Evolutionary conservation across 2,329 filamentous ascomycete species (phyloP).

Genomic region (Diplodia scrobiculata): DNA sequence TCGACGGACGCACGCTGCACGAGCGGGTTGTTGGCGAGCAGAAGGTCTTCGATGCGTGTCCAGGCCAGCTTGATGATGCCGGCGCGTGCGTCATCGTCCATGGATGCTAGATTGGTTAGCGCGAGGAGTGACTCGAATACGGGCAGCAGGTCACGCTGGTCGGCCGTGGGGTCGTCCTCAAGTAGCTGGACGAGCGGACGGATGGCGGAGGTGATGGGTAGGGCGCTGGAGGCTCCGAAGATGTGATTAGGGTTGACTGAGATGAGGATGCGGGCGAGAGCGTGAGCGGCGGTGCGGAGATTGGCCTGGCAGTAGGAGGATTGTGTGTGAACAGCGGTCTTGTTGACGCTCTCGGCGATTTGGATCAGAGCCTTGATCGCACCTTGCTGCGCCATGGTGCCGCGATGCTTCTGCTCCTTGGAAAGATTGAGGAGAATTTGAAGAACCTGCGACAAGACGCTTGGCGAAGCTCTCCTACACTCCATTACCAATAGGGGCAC

Average conservation of each 20-base stretch:
- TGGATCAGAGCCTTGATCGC: constrained; percentile 81
- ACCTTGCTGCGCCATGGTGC: constrained; percentile 88
- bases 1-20: constrained; percentile 84
- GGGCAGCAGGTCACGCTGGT: constrained; percentile 72
- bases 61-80: constrained; percentile 74
- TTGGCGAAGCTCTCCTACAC: constrained; percentile 70
- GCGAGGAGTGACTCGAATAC: constrained; percentile 89
- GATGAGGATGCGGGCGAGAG: constrained; percentile 81
- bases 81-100: constrained; percentile 63
- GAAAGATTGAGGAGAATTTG: constrained; percentile 78
- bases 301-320: constrained; percentile 45
- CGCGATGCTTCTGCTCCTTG: constrained; percentile 71
- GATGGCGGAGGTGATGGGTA: constrained; percentile 75
- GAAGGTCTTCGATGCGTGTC: constrained; percentile 74
- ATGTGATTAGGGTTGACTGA: constrained; percentile 81
- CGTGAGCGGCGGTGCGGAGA: constrained; percentile 68
- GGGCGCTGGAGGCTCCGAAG: constrained; percentile 75
- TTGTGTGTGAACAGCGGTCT: constrained; percentile 46
- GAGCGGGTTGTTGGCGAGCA: constrained; percentile 73
- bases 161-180: constrained; percentile 61
- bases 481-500: constrained; percentile 76
- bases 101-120: constrained; percentile 86
- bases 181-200: constrained; percentile 78
- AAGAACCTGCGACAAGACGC: constrained; percentile 71
- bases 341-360: constrained; percentile 64